These are phyloP conservation scores for Plantago major DNA, from an alignment of 257 asterid species.

Conservation along the genomic window DNA sequence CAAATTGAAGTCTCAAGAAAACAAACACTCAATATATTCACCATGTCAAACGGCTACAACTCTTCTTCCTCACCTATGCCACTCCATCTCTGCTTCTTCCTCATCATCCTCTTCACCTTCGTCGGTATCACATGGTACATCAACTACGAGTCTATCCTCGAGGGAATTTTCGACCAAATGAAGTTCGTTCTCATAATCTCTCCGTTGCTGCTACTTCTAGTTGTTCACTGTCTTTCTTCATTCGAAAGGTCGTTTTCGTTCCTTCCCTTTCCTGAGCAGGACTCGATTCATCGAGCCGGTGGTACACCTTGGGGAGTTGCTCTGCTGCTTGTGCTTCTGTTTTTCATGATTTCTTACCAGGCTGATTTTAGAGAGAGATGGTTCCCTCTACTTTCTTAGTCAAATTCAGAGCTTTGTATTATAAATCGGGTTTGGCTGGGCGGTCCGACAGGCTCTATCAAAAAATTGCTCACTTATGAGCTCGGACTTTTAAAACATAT, in stretches of 20 bases:
- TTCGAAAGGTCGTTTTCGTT: constrained; percentile 37
- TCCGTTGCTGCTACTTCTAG: constrained; percentile 59
- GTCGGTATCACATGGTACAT: constrained; percentile 79
- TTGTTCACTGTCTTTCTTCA: constrained; percentile 50
- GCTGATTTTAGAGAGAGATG: constrained; percentile 71
- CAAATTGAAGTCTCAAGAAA: not conserved
- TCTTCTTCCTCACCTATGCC: constrained; percentile 38
- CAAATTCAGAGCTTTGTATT: no score
- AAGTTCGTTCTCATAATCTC: constrained; percentile 63
- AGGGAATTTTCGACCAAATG: constrained; percentile 58
- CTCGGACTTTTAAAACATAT: no score
- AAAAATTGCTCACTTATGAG: no score
- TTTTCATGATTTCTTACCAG: constrained; percentile 83
- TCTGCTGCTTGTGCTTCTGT: constrained; percentile 61
- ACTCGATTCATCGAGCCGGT: constrained; percentile 60
- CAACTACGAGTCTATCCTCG: constrained; percentile 60
- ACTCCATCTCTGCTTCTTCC: constrained; percentile 70
- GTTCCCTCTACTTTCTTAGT: constrained; percentile 59
- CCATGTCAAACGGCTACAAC: constrained; percentile 44
- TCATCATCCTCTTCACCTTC: constrained; percentile 50
- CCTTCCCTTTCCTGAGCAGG: constrained; percentile 52
- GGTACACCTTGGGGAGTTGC: constrained; percentile 90
- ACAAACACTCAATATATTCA: not conserved
- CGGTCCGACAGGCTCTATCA: no score
- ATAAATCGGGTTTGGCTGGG: no score